Percentiles rank a stretch among this genome's conserved stretches.
Evolutionary conservation across 768 basidiomycete genomes (phyloP).

Genomic region (Xerocomus brunneocitrinus): DNA sequence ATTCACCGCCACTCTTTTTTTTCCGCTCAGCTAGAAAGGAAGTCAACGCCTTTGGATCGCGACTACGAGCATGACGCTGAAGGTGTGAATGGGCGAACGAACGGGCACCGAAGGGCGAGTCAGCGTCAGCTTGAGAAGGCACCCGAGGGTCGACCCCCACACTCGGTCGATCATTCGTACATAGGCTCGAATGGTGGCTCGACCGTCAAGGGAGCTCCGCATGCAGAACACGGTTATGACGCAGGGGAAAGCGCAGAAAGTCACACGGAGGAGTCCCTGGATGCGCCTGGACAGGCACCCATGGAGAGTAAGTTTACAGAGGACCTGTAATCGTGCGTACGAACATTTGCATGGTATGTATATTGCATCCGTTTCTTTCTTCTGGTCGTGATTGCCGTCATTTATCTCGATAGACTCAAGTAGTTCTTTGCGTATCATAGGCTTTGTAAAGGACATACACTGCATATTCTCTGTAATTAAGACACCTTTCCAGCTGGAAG

Average conservation of each 20-base stretch:
- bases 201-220: conserved; percentile 8
- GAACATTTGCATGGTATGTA: not conserved
- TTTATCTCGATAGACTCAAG: not conserved
- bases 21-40: conserved; percentile 44
- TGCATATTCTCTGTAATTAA: not conserved
- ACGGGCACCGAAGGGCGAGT: conserved; percentile 41
- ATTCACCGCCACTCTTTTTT: conserved; percentile 5
- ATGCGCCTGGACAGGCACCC: conserved; percentile 29
- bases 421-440: not conserved
- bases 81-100: conserved; percentile 1
- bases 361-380: not conserved
- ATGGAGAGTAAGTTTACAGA: conserved; percentile 32
- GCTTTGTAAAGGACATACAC: not conserved
- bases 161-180: conserved; percentile 8
- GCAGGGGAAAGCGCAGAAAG: conserved; percentile 2
- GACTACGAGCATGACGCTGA: not conserved
- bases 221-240: conserved; percentile 9
- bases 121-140: conserved; percentile 71
- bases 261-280: conserved; percentile 4
- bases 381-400: not conserved
- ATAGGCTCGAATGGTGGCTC: conserved; percentile 6
- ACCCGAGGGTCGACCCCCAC: conserved; percentile 51
- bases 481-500: not conserved
- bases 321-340: conserved; percentile 10
- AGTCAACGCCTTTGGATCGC: conserved; percentile 20